Percentiles rank a stretch among this genome's conserved stretches.
Evolutionary conservation across 192 early-diverging fungal species (phyloP).

Genomic region (Chytriomyces hyalinus): DNA sequence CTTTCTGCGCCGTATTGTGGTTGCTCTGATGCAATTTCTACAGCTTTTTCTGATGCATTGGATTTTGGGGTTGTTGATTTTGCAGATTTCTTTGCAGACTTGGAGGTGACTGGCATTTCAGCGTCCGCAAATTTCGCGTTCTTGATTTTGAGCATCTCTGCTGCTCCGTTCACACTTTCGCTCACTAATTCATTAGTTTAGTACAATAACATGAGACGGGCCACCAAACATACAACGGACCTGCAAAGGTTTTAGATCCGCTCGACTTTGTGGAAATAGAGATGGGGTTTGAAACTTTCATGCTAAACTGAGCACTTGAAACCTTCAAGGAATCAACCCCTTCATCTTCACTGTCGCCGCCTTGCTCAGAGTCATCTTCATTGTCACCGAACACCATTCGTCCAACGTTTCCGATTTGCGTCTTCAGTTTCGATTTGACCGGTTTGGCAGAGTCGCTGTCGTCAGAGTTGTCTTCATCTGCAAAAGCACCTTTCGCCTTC

Average conservation of each 20-base stretch:
- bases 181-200: not conserved
- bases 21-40: too few relatives aligned
- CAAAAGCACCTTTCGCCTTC: constrained; percentile 31
- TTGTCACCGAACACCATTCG: constrained; percentile 66
- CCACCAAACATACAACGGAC: not conserved
- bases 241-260: not conserved
- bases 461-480: constrained; percentile 41
- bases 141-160: not conserved
- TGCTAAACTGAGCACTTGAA: constrained; percentile 17
- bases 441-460: constrained; percentile 39
- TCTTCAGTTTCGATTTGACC: constrained; percentile 24
- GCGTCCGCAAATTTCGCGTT: constrained; percentile 8
- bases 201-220: not conserved
- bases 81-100: constrained; percentile 12
- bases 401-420: constrained; percentile 57
- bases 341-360: constrained; percentile 2
- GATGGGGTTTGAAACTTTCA: constrained; percentile 17
- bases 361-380: constrained; percentile 21
- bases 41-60: too few relatives aligned
- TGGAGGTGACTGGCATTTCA: not conserved
- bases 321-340: not conserved
- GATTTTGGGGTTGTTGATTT: not conserved
- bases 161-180: not conserved
- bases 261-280: not conserved
- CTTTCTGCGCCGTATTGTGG: not conserved